Base-by-base conservation (phyloP, 495 filamentous ascomycete species). In the Aspergillus panamensis region DNA sequence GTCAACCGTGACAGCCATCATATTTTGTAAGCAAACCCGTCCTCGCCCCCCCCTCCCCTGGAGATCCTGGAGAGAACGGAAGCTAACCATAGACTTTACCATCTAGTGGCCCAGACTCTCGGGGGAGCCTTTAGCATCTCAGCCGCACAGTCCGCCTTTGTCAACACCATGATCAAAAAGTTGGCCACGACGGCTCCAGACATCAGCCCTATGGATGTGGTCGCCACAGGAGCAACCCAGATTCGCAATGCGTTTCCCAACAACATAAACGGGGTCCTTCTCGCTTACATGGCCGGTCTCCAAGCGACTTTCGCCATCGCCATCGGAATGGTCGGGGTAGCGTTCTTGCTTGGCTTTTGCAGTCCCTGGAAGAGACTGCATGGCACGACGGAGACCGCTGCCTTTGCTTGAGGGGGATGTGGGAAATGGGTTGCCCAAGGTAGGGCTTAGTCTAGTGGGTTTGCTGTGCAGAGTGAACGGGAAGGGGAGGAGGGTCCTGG, bases 1-100 rank as follows among this genome's bases (percentile, higher is more conserved):
- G 2, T 75, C 87, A 0, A 79, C 77, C 16, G 84, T 82, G 10
- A 65, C 53, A 3, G 71, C 83, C 10, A 71, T 85, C 48, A 82
- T 83, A 66, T 78, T 87, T 51, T 87, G 87, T 66, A n/a, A n/a
- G n/a, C n/a, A n/a, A n/a, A n/a, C n/a, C n/a, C n/a, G n/a, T n/a
- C n/a, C n/a, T n/a, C n/a, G n/a, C n/a, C n/a, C n/a, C n/a, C n/a
- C n/a, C n/a, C n/a, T n/a, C n/a, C n/a, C n/a, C n/a, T n/a, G n/a
- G n/a, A n/a, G n/a, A n/a, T n/a, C n/a, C n/a, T n/a, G n/a, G n/a
- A n/a, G n/a, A n/a, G n/a, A n/a, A n/a, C n/a, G n/a, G n/a, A n/a
- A n/a, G n/a, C n/a, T n/a, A n/a, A n/a, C n/a, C n/a, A n/a, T n/a
- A n/a, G n/a, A n/a, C n/a, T n/a, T n/a, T n/a, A n/a, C n/a, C n/a